Base-by-base conservation (phyloP, 2,329 filamentous ascomycete species). In the Hypoxylon sp. region DNA sequence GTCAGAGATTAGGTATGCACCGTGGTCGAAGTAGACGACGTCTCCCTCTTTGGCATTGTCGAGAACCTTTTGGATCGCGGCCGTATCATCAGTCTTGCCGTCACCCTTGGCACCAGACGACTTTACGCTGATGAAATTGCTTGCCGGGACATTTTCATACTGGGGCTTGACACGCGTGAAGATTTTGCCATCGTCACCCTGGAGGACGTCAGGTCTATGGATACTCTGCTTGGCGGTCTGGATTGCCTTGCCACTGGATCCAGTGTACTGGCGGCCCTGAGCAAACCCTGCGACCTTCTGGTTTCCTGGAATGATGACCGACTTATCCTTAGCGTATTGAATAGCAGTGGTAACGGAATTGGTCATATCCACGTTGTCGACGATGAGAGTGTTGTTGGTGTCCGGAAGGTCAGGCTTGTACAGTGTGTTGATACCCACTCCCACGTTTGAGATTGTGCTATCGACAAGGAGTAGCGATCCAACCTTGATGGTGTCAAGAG, bases 141-240 rank as follows among this genome's bases (percentile, higher is more conserved):
- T 80, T n/a, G 78, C 81, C 2, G 84, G 72, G 2, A 90, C 73
- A 30, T 76, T 75, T 67, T 89, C 83, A 68, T 97, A 99, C 70
- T 96, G 90, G 9, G 94, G 94, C 80, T 94, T 96, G 70, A 86
- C 88, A 61, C 89, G 88, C 59, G 91, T 88, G 68, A 92, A 91
- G 63, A 97, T 77, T 26, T 82, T 85, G 59, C 89, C 90, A 16
- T 78, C 71, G 35, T 67, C 67, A 27, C 92, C 77, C 11, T 97
- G 49, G 36, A 67, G 85, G 16, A 71, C 75, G 8, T 77, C 71
- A 5, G 91, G 89, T 74, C 90, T 93, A 46, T 73, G 67, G 27
- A 84, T 74, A 17, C 78, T 74, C 55, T 69, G 75, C 60, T 83
- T 76, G 5, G 78, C 62, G 26, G 74, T 82, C 72, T 94, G 90